Conservation (phyloP, 345 rosid species). For the Bretschneidera sinensis region DNA sequence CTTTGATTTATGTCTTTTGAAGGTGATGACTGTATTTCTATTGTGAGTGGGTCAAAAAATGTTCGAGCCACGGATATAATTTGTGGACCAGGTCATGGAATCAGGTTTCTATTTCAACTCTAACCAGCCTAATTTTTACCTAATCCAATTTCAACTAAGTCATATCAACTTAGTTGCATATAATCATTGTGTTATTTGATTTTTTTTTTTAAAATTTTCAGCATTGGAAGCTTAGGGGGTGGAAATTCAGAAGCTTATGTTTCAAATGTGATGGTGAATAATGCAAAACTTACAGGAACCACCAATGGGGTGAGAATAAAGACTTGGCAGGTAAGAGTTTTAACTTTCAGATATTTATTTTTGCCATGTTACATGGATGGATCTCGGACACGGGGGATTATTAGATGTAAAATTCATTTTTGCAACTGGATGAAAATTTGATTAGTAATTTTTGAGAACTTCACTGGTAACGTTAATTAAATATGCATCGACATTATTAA, state of each 20-base stretch:
- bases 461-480: no score
- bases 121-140: conserved; percentile 23
- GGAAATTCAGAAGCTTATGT: conserved; percentile 51
- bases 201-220: conserved; percentile 17
- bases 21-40: conserved; percentile 97
- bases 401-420: no score
- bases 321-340: conserved; percentile 76
- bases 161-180: conserved; percentile 11
- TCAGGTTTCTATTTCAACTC: conserved; percentile 47
- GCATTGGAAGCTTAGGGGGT: conserved; percentile 91
- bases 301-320: conserved; percentile 84
- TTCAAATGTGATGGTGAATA: conserved; percentile 63
- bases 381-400: no score
- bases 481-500: no score
- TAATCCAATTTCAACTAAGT: conserved; percentile 17
- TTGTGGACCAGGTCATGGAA: conserved; percentile 98
- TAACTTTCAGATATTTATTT: neutral
- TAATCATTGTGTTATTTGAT: neutral
- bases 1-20: conserved; percentile 8
- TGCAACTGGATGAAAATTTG: no score
- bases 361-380: no score
- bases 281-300: conserved; percentile 64
- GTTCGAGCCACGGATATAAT: conserved; percentile 66
- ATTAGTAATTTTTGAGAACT: no score
- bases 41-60: conserved; percentile 79